Percentiles rank a stretch among this genome's conserved stretches.
These are phyloP conservation scores for Sugiyamaella neomexicana DNA, from an alignment of 1,139 yeast genomes.

Conservation along the genomic window DNA sequence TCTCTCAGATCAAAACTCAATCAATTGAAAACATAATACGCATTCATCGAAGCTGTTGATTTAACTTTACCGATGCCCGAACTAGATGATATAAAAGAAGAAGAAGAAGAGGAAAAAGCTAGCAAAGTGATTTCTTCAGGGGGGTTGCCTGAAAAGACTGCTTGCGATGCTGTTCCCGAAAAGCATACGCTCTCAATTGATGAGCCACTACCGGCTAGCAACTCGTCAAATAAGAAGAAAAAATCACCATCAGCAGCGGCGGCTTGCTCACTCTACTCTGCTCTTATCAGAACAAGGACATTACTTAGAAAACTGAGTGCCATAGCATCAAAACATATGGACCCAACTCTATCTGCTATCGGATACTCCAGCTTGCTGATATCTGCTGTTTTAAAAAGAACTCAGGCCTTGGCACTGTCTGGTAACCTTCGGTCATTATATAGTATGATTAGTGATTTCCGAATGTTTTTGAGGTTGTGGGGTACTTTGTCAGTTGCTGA, in stretches of 20 bases:
- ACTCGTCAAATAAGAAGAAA: neutral
- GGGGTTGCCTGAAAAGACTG: neutral
- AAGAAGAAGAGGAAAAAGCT: neutral
- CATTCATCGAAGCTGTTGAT: too few species aligned
- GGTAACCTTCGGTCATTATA: conserved; percentile 30
- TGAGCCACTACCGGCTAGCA: neutral
- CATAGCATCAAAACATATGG: conserved; percentile 23
- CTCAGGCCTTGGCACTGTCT: conserved; percentile 5
- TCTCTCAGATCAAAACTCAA: too few species aligned
- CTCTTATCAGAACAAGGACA: conserved; percentile 2
- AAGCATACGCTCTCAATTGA: neutral
- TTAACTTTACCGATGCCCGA: too few species aligned
- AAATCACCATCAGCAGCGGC: conserved; percentile 9
- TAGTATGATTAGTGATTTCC: conserved; percentile 41
- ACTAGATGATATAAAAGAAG: too few species aligned
- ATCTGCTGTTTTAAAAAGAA: conserved; percentile 29
- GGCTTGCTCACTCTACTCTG: conserved; percentile 9
- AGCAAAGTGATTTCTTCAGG: neutral
- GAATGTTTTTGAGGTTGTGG: conserved; percentile 44
- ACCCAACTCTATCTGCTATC: conserved; percentile 31
- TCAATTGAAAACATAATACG: too few species aligned
- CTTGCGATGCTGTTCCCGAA: neutral
- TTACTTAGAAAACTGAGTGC: conserved; percentile 10
- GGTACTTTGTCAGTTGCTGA: conserved; percentile 40
- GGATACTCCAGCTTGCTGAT: conserved; percentile 36